Percentiles rank a stretch among this genome's conserved stretches.
Evolutionary conservation across 805 yeast species (phyloP).

Genomic region (Candida sphagnicola): DNA sequence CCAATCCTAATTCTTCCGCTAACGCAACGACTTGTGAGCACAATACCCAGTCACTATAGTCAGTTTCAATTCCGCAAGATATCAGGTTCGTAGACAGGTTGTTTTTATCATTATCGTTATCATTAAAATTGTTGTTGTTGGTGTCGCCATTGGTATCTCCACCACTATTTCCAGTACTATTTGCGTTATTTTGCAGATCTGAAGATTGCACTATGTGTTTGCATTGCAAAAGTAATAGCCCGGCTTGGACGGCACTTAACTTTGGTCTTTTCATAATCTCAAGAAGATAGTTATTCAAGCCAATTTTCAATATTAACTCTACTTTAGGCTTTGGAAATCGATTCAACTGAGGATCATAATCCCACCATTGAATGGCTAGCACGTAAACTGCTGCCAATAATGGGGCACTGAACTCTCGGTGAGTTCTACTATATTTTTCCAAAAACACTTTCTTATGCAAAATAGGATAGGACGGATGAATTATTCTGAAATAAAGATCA

Average conservation of each 20-base stretch:
- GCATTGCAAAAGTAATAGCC: conserved; percentile 70
- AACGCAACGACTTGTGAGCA: conserved; percentile 84
- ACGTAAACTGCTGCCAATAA: conserved; percentile 86
- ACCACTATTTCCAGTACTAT: too few species aligned
- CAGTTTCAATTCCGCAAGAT: conserved; percentile 22
- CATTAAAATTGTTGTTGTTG: conserved; percentile 9
- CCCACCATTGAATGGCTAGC: conserved; percentile 93
- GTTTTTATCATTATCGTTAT: not conserved
- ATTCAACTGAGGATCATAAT: conserved; percentile 71
- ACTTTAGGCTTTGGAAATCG: conserved; percentile 78
- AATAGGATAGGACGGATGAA: conserved; percentile 91
- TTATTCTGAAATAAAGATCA: conserved; percentile 75
- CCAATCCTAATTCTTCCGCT: conserved; percentile 87
- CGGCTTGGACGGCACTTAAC: conserved; percentile 88
- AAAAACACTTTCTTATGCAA: conserved; percentile 86
- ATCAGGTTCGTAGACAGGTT: not conserved
- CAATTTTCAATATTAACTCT: conserved; percentile 40
- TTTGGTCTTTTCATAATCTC: conserved; percentile 85
- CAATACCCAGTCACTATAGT: conserved; percentile 74
- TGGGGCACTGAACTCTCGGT: conserved; percentile 89
- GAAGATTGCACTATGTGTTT: conserved; percentile 33
- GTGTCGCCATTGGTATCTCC: conserved; percentile 2
- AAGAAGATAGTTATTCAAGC: conserved; percentile 65
- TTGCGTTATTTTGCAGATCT: conserved; percentile 7
- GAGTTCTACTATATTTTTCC: conserved; percentile 87